Conservation (phyloP, 75 land plant species). For the Selaginella moellendorffii region DNA sequence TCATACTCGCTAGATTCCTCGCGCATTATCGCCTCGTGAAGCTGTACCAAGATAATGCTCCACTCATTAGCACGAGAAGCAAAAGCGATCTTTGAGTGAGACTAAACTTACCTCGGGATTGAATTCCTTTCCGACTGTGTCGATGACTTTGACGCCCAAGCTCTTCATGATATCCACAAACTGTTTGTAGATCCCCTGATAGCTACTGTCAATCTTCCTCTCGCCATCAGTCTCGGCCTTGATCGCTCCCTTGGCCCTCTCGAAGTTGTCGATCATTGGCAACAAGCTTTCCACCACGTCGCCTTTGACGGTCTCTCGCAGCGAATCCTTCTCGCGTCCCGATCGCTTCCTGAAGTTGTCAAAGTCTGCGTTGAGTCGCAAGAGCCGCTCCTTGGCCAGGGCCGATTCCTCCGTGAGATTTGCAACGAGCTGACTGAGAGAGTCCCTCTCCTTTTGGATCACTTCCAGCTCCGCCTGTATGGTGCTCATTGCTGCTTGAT, state of each 20-base stretch:
- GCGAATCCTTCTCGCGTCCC: background rate
- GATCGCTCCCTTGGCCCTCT: conserved; percentile 7
- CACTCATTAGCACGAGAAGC: too few relatives aligned
- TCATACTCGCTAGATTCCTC: background rate
- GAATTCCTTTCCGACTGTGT: conserved; percentile 3
- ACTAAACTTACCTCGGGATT: conserved; percentile 10
- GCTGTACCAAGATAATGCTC: too few relatives aligned
- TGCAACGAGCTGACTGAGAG: background rate
- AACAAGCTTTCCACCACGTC: background rate
- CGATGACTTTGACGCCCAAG: background rate
- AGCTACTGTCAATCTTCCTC: conserved; percentile 6
- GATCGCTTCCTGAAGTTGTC: conserved; percentile 9
- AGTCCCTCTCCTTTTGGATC: background rate
- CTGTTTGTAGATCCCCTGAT: conserved; percentile 6
- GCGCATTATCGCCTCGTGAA: conserved; percentile 10
- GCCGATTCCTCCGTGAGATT: background rate
- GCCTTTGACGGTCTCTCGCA: background rate
- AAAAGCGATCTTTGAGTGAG: too few relatives aligned
- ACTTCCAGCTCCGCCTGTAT: background rate
- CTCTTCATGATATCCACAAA: conserved; percentile 2
- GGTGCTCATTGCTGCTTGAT: background rate
- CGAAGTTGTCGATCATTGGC: conserved; percentile 10
- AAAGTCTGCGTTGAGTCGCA: conserved; percentile 9
- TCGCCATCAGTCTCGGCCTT: background rate
- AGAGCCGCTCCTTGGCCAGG: background rate